Base-by-base conservation (phyloP, 2,329 filamentous ascomycete genomes). In the Colletotrichum magnum region DNA sequence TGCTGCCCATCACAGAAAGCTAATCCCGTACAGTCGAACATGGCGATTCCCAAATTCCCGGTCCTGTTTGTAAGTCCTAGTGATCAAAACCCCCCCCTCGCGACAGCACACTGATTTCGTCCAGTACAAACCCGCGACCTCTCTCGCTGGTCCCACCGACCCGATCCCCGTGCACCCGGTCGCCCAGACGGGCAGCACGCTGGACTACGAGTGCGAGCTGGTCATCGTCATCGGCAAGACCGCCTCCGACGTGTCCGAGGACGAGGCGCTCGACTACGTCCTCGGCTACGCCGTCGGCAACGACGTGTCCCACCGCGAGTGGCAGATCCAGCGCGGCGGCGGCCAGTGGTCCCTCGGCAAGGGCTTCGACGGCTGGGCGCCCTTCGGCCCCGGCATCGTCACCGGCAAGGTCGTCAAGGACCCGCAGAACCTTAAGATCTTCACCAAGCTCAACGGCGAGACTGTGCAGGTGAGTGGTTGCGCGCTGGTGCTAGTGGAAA, bases 191-290 rank as follows among this genome's bases (percentile, higher is more conserved):
- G 84, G 84, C 56, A 82, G 83, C n/a, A 90, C 90, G 0, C 81
- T 94, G 18, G 93, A 95, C 80, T 95, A 95, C 79, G 93, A 95
- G 80, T 93, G 92, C 77, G 93, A 95, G 81, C 85, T 95, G 6
- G 91, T 94, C 15, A 85, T 89, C 45, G 84, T 95, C 9, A 93
- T 95, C 71, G 91, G 92, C 26, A 91, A 90, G 78, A 82, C 87
- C 69, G 91, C 89, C 69, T 80, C 83, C 51, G 86, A 94, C 75
- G 89, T 95, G 13, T 78, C 88, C 1, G 90, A 93, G 79, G 83
- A 84, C 1, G 79, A 88, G 24, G 93, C 93, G 0, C 82, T 94
- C n/a, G 82, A 90, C 60, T 90, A 93, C 74, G 91, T 95, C 3
- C 83, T 94, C 2, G 93, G 93, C 5, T 95, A 94, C 76, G 85